Percentiles rank a stretch among this genome's conserved stretches.
phyloP scores from a whole-genome alignment of 2,329 filamentous ascomycete genomes.

The Scedosporium boydii region DNA sequence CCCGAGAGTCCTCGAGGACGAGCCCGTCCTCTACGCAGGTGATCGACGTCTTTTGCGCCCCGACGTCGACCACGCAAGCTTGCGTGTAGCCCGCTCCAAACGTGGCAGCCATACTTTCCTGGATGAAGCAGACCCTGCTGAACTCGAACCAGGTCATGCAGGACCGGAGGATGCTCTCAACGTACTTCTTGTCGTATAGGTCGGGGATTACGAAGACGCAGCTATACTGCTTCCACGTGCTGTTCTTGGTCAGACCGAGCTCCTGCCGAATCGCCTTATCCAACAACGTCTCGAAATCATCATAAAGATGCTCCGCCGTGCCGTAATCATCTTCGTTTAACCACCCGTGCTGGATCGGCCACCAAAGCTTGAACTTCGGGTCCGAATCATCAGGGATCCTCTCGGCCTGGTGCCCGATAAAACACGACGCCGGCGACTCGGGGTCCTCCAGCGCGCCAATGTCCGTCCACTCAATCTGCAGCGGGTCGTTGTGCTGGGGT shows the following conservation, averaged over 20 bases:
- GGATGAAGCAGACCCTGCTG: conserved; percentile 81
- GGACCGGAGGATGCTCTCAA: conserved; percentile 74
- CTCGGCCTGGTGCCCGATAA: conserved; percentile 73
- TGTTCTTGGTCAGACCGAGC: conserved; percentile 65
- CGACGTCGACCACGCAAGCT: conserved; percentile 91
- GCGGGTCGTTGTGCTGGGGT: conserved; percentile 85
- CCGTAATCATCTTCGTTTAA: conserved; percentile 85
- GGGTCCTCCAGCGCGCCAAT: conserved; percentile 57
- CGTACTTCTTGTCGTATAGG: conserved; percentile 89
- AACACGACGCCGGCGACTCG: conserved; percentile 50
- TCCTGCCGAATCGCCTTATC: conserved; percentile 83
- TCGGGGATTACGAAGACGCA: conserved; percentile 97
- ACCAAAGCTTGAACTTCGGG: conserved; percentile 85
- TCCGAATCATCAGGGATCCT: conserved; percentile 83
- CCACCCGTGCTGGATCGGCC: conserved; percentile 80
- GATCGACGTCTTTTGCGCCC: conserved; percentile 93
- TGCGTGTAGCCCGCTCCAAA: conserved; percentile 93
- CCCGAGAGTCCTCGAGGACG: conserved; percentile 84
- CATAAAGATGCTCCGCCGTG: conserved; percentile 68
- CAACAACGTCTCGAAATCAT: conserved; percentile 80
- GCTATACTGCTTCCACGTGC: conserved; percentile 81
- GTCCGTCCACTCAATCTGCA: conserved; percentile 94
- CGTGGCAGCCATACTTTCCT: conserved; percentile 88
- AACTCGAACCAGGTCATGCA: conserved; percentile 87
- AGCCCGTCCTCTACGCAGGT: conserved; percentile 96